Base-by-base conservation (phyloP, 1,284 basidiomycete genomes). In the Pseudomicrostroma phylloplanum region DNA sequence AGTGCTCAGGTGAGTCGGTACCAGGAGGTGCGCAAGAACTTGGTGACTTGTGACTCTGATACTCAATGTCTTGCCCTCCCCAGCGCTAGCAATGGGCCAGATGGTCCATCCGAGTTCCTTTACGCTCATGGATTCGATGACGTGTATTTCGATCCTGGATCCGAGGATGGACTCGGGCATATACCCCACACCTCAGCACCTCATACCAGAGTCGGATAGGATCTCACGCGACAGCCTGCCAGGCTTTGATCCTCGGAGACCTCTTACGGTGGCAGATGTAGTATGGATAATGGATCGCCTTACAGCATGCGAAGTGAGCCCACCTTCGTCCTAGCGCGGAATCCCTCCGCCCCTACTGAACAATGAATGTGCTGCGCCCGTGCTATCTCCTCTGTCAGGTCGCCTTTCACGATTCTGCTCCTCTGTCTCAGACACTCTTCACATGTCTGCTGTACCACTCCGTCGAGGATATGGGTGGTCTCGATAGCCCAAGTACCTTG, bases 111-210 rank as follows among this genome's bases (percentile, higher is more conserved):
- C 86, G 64, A 83, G 86, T 0, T 85, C 85, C 40, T 88, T 91
- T 68, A 85, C 85, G 15, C 81, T 92, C 56, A 83, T 88, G 66
- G 91, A 94, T 65, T 87, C 90, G 13, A 93, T 94, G 91, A 89
- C 89, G 66, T 89, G 90, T 17, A 86, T 93, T 61, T 69, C 92
- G 90, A 91, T 94, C 63, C 90, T 91, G 61, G 91, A 94, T 79
- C 87, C 89, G 12, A 86, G 89, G 15, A 87, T 94, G 79, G 92
- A 96, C 80, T 90, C 86, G 63, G 91, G 92, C 6, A 82, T 89
- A 66, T 82, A 85, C 1, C 77, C 71, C 26, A 71, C 73, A 7
- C 59, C 63, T 4, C 61, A 60, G 1, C 63, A 68, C 17, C 51
- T 62, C 13, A 39, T 73, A 23, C 69, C 72, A 19, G 64, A 65